Evolutionary conservation across 768 basidiomycete genomes (phyloP).

Genomic region (Hygrocybe punicea): DNA sequence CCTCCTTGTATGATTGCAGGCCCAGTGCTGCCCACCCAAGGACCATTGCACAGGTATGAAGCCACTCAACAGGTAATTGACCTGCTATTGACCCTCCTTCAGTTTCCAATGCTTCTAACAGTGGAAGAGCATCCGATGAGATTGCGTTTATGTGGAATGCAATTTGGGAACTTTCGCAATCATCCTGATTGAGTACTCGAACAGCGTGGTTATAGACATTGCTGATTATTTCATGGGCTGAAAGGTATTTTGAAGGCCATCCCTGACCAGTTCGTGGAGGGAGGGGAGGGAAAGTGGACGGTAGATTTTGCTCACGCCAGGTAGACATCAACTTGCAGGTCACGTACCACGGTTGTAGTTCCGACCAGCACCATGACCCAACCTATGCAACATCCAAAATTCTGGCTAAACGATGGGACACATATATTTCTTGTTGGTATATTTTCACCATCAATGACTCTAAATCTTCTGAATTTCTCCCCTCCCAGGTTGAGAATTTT

Average conservation of each 20-base stretch:
- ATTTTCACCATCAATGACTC: neutral
- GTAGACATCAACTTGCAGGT: neutral
- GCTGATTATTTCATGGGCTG: neutral
- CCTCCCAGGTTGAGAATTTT: neutral
- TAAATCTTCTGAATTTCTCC: no score
- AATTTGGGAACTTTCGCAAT: neutral
- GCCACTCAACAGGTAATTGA: neutral
- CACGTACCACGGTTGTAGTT: neutral
- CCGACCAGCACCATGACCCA: neutral
- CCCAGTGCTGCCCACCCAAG: neutral
- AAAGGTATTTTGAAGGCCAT: slow-evolving; percentile 1
- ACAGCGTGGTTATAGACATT: neutral
- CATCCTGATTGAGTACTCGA: neutral
- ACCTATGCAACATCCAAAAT: neutral
- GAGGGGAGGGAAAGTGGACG: neutral
- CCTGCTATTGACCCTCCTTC: neutral
- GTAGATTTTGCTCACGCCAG: neutral
- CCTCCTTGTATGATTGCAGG: neutral
- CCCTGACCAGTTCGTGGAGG: neutral
- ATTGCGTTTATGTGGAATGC: neutral
- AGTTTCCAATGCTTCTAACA: neutral
- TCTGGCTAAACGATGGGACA: neutral
- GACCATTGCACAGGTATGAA: neutral
- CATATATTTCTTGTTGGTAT: neutral
- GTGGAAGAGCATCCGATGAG: neutral